phyloP scores from a whole-genome alignment of 495 filamentous ascomycete genomes.

The Lasiosphaeriaceae sp. region DNA sequence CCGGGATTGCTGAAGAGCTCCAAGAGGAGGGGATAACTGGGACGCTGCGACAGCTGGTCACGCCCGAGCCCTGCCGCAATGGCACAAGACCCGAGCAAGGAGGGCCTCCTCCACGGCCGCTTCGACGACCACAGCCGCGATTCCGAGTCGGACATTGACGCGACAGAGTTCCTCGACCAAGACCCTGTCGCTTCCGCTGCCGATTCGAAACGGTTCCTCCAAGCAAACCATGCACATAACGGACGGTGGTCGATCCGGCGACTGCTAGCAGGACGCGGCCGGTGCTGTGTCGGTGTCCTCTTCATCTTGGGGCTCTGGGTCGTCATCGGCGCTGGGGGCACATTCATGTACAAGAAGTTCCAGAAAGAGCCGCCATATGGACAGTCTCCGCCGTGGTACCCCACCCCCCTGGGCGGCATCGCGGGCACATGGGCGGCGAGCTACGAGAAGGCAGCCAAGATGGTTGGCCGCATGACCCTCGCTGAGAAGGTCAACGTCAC shows the following conservation, averaged over 20 bases:
- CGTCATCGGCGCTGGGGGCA: conserved; percentile 33
- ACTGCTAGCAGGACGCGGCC: conserved; percentile 29
- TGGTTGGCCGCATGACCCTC: conserved; percentile 81
- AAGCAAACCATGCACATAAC: not conserved
- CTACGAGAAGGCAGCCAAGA: conserved; percentile 72
- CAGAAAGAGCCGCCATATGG: conserved; percentile 43
- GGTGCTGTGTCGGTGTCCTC: conserved; percentile 30
- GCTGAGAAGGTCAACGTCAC: conserved; percentile 94
- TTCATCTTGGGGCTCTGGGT: conserved; percentile 27
- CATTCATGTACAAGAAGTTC: conserved; percentile 41
- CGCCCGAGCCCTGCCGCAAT: not conserved
- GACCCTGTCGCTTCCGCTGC: conserved; percentile 12
- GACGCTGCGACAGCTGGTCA: too few relatives aligned
- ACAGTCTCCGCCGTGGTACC: conserved; percentile 76
- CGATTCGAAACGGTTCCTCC: conserved; percentile 11
- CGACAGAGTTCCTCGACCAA: conserved; percentile 37
- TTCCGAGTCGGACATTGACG: conserved; percentile 37
- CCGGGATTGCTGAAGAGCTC: too few relatives aligned
- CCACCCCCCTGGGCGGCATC: conserved; percentile 77
- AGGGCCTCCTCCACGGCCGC: conserved; percentile 7
- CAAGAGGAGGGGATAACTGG: too few relatives aligned
- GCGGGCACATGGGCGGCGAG: conserved; percentile 66
- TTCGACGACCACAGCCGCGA: conserved; percentile 24
- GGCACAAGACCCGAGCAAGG: conserved; percentile 17
- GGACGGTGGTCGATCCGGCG: conserved; percentile 18